Conservation (phyloP, 1,284 basidiomycete genomes). For the Laetiporus sulphureus region DNA sequence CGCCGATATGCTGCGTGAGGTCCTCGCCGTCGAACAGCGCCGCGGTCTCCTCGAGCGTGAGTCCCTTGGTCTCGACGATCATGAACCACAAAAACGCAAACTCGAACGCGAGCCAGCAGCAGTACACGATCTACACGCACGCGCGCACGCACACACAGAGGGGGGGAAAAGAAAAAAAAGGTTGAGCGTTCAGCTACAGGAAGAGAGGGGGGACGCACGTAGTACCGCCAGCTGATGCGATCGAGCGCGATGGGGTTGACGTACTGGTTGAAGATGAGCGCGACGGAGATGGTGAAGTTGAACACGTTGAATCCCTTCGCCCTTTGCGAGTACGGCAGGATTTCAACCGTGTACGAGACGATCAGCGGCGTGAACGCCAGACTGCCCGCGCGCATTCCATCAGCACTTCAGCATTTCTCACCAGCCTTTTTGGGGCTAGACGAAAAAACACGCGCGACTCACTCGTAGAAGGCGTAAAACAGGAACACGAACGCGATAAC, state of each 20-base stretch:
- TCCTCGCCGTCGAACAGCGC: conserved; percentile 67
- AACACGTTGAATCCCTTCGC: conserved; percentile 77
- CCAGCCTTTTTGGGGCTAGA: not conserved
- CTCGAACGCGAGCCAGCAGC: conserved; percentile 62
- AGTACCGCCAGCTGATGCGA: conserved; percentile 46
- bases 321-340: conserved; percentile 64
- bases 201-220: conserved; percentile 22
- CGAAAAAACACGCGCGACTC: conserved; percentile 31
- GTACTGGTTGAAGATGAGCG: conserved; percentile 77
- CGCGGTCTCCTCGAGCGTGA: conserved; percentile 69
- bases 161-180: too few species aligned
- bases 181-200: not conserved
- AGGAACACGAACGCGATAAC: conserved; percentile 77
- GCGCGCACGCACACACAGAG: too few species aligned
- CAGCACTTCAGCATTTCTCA: conserved; percentile 7
- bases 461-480: conserved; percentile 55
- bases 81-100: conserved; percentile 56
- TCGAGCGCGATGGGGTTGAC: conserved; percentile 72
- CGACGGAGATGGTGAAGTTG: conserved; percentile 57
- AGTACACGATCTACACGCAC: conserved; percentile 51
- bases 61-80: conserved; percentile 67
- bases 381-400: conserved; percentile 30
- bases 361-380: conserved; percentile 71
- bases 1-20: conserved; percentile 23
- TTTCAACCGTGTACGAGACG: conserved; percentile 70